Conservation (phyloP, 768 basidiomycete genomes). For the Kwoniella sp. region DNA sequence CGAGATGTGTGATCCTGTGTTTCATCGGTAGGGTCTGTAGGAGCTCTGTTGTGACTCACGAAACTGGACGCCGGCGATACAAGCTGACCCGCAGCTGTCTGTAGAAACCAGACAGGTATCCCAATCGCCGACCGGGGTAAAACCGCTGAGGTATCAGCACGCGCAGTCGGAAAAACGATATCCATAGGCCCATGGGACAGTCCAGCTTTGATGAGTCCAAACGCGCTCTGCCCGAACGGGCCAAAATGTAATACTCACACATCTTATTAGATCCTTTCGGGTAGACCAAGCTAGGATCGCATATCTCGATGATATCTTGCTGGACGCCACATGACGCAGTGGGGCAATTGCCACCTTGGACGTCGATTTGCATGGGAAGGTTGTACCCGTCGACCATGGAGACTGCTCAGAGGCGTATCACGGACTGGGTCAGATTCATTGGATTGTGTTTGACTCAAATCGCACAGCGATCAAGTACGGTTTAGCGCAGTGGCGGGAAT, state of each 20-base stretch:
- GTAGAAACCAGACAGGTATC: not conserved
- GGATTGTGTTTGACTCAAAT: too few species aligned
- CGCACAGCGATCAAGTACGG: not conserved
- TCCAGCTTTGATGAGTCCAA: too few species aligned
- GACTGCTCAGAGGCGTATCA: constrained; percentile 22
- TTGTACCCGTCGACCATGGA: constrained; percentile 44
- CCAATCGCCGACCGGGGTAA: not conserved
- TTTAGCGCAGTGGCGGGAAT: too few species aligned
- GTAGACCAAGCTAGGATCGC: constrained; percentile 34
- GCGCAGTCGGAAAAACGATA: too few species aligned
- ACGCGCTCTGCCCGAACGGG: too few species aligned
- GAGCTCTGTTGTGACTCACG: constrained; percentile 25
- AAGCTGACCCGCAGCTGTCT: constrained; percentile 33
- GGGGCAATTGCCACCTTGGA: constrained; percentile 17
- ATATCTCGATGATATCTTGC: constrained; percentile 28
- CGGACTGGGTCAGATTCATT: not conserved
- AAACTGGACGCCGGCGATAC: constrained; percentile 18
- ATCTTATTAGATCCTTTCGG: constrained; percentile 29
- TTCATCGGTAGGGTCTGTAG: not conserved
- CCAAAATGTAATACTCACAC: constrained; percentile 31
- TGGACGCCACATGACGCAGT: constrained; percentile 27
- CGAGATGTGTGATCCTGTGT: not conserved
- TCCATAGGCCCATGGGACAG: too few species aligned
- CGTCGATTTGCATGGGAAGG: constrained; percentile 33
- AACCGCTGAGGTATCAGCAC: too few species aligned